Base-by-base conservation (phyloP, 2,329 filamentous ascomycete genomes). In the Colletotrichum noveboracense region DNA sequence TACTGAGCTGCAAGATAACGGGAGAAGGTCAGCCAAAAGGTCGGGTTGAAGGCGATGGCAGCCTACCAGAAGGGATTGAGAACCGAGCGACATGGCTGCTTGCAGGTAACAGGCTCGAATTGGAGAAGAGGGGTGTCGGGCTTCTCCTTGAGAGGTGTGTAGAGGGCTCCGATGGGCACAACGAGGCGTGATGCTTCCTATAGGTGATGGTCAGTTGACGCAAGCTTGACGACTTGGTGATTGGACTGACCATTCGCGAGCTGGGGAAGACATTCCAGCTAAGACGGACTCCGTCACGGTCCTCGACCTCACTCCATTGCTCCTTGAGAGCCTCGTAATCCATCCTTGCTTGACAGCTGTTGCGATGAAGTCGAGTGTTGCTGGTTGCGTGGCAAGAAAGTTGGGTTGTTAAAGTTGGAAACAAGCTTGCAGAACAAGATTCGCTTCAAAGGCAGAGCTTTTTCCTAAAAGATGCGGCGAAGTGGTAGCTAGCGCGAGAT, bases 211-310 rank as follows among this genome's bases (percentile, higher is more conserved):
- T 36, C 8, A 56, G 30, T 21, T 28, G 32, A 10, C 14, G 5
- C 12, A 26, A 36, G n/a, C 12, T 8, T 13, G 58, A 61, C 16
- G 16, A n/a, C n/a, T 13, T 16, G 14, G 34, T 36, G 12, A 26
- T 48, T 26, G 43, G 43, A 71, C 71, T 77, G 72, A 95, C 96
- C 96, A 99, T 98, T 84, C 97, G 95, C 82, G 96, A 96, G 88
- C 96, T 98, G 66, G 97, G 97, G 83, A 99, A 98, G 77, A 97
- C 97, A 85, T 99, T 99, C 97, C 97, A 99, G 87, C 96, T 98
- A 79, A 99, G 90, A 78, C 97, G 93, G 82, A 98, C 92, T 77
- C 97, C 97, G 92, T 99, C 97, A 80, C 95, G 93, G 83, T 99
- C 97, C 88, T 99, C 97, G 75, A 98, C 93, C 85, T 98, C 96